Evolutionary conservation across 2,329 filamentous ascomycete genomes (phyloP).

Genomic region (Arthrobotrys megalospora): DNA sequence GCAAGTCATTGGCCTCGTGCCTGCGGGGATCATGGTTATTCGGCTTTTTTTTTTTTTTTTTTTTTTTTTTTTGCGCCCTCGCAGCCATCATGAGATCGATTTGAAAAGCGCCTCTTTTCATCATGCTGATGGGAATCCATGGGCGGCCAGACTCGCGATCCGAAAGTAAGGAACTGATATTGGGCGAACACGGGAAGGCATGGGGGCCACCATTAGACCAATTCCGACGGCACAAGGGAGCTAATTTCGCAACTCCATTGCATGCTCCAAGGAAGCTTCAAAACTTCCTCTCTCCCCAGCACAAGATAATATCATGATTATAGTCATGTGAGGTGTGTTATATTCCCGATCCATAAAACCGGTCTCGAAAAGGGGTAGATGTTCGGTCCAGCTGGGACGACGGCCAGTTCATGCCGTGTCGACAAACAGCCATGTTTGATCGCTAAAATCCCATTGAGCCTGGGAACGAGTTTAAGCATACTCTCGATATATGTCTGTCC

Average conservation of each 20-base stretch:
- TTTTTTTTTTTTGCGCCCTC: neutral
- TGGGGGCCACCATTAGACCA: constrained; percentile 27
- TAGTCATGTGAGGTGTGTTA: constrained; percentile 23
- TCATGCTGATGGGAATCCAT: neutral
- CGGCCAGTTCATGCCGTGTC: constrained; percentile 47
- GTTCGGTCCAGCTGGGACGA: neutral
- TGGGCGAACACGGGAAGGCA: constrained; percentile 37
- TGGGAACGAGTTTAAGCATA: constrained; percentile 28
- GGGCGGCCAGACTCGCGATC: constrained; percentile 14
- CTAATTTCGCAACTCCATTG: constrained; percentile 14
- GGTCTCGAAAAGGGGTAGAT: neutral
- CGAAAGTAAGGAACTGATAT: constrained; percentile 35
- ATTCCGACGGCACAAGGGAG: constrained; percentile 39
- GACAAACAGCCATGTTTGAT: constrained; percentile 37
- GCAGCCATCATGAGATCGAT: constrained; percentile 27
- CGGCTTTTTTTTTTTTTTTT: constrained; percentile 18
- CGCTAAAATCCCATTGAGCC: constrained; percentile 7
- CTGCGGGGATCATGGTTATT: constrained; percentile 48
- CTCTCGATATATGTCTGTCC: constrained; percentile 8
- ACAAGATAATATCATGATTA: constrained; percentile 19
- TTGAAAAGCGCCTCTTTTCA: neutral
- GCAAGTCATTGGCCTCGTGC: constrained; percentile 61
- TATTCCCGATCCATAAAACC: constrained; percentile 10
- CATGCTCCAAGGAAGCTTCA: neutral
- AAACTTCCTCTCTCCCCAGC: neutral